Conservation (phyloP, 108 stramenopile genomes). For the Tribonema minus region DNA sequence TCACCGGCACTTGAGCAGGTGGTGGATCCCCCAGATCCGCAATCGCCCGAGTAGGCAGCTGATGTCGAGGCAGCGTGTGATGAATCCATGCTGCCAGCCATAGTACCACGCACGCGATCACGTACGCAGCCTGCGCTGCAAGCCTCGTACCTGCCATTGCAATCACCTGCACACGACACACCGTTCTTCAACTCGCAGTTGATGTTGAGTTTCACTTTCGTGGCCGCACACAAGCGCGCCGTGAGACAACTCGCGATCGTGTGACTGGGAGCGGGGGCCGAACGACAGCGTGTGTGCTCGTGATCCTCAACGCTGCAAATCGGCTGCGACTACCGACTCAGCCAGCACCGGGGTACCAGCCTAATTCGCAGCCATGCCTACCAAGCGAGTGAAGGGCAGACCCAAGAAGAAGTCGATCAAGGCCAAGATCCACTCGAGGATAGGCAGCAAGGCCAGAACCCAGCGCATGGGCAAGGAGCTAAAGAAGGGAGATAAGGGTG, state of each 20-base stretch:
- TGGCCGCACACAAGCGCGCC: no score
- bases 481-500: conserved; percentile 80
- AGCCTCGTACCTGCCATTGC: neutral
- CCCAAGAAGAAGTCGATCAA: conserved; percentile 51
- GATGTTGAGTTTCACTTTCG: no score
- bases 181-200: no score
- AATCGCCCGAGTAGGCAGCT: neutral
- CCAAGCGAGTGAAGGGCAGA: conserved; percentile 16
- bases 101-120: neutral
- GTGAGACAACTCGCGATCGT: no score
- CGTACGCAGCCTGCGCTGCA: neutral
- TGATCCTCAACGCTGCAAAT: no score
- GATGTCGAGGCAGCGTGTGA: neutral
- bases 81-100: neutral
- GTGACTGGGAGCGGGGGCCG: no score
- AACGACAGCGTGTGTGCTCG: no score
- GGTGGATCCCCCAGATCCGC: neutral
- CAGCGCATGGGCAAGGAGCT: conserved; percentile 92
- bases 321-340: no score
- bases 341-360: no score
- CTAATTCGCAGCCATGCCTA: conserved; percentile 19
- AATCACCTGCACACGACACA: neutral
- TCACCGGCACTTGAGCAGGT: neutral
- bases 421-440: conserved; percentile 58
- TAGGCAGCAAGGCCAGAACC: conserved; percentile 84